Evolutionary conservation across 1,139 yeast genomes (phyloP).

Genomic region (Taiozyma sp.): DNA sequence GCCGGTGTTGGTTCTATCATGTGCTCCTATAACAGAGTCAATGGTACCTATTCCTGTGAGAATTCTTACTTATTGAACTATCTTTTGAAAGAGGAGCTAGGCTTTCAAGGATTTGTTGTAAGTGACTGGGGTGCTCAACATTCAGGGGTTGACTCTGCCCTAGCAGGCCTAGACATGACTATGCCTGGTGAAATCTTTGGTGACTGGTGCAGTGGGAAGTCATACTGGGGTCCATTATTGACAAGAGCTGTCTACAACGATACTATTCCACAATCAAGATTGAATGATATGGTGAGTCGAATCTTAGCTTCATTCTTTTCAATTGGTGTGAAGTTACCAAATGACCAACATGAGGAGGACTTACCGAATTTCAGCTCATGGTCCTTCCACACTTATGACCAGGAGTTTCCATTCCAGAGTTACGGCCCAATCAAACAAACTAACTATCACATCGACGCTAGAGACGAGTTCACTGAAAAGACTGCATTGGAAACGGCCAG

Average conservation of each 20-base stretch:
- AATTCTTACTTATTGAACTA: conserved; percentile 53
- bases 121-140: conserved; percentile 68
- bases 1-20: conserved; percentile 61
- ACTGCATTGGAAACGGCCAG: conserved; percentile 51
- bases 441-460: conserved; percentile 52
- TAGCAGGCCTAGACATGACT: conserved; percentile 62
- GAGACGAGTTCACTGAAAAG: conserved; percentile 43
- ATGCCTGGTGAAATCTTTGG: conserved; percentile 62
- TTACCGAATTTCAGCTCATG: conserved; percentile 56
- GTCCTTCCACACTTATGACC: conserved; percentile 53
- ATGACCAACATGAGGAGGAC: conserved; percentile 28
- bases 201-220: conserved; percentile 50
- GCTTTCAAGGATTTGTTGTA: conserved; percentile 64
- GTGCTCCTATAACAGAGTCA: conserved; percentile 59
- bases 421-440: conserved; percentile 50
- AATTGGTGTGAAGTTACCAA: conserved; percentile 32
- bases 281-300: conserved; percentile 60
- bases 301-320: conserved; percentile 56
- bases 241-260: conserved; percentile 53
- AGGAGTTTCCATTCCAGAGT: conserved; percentile 46
- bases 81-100: conserved; percentile 56
- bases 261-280: conserved; percentile 49
- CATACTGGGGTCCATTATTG: conserved; percentile 55
- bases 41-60: conserved; percentile 58
- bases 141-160: conserved; percentile 50